Conservation (phyloP, 1,139 yeast genomes). For the Protomyces inouyei region DNA sequence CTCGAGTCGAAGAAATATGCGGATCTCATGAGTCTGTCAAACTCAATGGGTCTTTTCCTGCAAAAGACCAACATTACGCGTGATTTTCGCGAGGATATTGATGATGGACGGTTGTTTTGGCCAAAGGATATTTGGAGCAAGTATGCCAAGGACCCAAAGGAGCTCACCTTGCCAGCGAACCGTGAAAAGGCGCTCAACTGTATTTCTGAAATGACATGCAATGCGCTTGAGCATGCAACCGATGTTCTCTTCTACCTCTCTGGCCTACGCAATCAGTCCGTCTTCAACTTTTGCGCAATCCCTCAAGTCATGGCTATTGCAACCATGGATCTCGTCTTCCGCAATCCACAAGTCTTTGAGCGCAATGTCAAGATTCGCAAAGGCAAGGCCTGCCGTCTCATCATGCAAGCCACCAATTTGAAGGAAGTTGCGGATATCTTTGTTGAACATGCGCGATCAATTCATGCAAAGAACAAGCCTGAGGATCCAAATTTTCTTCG, state of each 20-base stretch:
- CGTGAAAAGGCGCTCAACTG: conserved; percentile 48
- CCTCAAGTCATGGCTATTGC: conserved; percentile 99
- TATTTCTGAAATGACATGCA: conserved; percentile 72
- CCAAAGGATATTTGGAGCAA: conserved; percentile 90
- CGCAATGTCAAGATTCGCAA: conserved; percentile 80
- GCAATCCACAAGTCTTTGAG: conserved; percentile 68
- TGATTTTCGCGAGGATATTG: conserved; percentile 87
- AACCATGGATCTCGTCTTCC: conserved; percentile 77
- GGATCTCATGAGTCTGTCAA: conserved; percentile 41
- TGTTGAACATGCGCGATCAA: conserved; percentile 63
- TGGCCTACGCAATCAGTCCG: conserved; percentile 70
- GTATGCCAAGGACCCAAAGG: conserved; percentile 49
- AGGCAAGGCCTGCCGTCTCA: conserved; percentile 72
- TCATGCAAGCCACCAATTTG: conserved; percentile 66
- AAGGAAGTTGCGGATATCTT: conserved; percentile 73
- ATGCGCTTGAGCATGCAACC: conserved; percentile 71
- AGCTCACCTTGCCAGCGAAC: conserved; percentile 55
- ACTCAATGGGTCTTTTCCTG: conserved; percentile 90
- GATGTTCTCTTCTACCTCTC: conserved; percentile 75
- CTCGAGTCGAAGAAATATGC: conserved; percentile 39
- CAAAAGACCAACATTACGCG: conserved; percentile 95
- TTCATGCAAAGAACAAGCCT: conserved; percentile 74
- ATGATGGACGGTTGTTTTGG: conserved; percentile 93
- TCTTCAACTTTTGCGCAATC: conserved; percentile 89
- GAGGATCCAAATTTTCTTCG: conserved; percentile 81